Conservation (phyloP, 2,329 filamentous ascomycete species). For the Neurospora sp. region DNA sequence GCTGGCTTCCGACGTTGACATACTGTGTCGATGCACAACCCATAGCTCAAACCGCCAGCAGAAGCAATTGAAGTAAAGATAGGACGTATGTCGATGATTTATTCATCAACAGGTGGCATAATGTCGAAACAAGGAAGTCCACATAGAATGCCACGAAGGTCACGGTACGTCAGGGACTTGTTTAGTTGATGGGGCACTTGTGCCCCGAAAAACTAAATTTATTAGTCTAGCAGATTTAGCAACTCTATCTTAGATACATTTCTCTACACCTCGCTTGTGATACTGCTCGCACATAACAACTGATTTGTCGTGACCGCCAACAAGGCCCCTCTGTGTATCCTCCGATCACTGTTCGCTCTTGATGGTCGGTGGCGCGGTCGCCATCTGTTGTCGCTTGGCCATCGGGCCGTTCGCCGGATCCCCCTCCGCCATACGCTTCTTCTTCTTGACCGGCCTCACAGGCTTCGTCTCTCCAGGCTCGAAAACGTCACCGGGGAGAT, state of each 20-base stretch:
- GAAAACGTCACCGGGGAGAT: constrained; percentile 86
- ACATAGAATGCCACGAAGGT: too few species aligned
- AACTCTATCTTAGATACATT: constrained; percentile 1
- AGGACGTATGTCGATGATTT: too few species aligned
- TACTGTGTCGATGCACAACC: not conserved
- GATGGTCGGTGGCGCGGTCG: constrained; percentile 28
- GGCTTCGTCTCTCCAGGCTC: constrained; percentile 66
- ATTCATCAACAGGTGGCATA: too few species aligned
- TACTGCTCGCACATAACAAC: not conserved
- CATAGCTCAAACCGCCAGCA: not conserved
- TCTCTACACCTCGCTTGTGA: not conserved
- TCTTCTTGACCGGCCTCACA: constrained; percentile 44
- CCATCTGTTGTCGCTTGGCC: constrained; percentile 38
- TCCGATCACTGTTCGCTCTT: not conserved
- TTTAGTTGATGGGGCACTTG: constrained; percentile 22
- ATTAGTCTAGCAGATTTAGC: constrained; percentile 23
- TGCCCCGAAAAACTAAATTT: constrained; percentile 26
- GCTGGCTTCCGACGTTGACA: not conserved
- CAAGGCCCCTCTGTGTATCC: not conserved
- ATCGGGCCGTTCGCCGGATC: constrained; percentile 27
- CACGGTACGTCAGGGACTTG: not conserved
- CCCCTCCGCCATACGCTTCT: constrained; percentile 30
- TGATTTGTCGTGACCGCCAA: not conserved
- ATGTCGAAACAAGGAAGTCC: too few species aligned
- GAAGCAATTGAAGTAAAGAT: not conserved